Conservation (phyloP, 2,329 filamentous ascomycete species). For the Drechslera avenae region DNA sequence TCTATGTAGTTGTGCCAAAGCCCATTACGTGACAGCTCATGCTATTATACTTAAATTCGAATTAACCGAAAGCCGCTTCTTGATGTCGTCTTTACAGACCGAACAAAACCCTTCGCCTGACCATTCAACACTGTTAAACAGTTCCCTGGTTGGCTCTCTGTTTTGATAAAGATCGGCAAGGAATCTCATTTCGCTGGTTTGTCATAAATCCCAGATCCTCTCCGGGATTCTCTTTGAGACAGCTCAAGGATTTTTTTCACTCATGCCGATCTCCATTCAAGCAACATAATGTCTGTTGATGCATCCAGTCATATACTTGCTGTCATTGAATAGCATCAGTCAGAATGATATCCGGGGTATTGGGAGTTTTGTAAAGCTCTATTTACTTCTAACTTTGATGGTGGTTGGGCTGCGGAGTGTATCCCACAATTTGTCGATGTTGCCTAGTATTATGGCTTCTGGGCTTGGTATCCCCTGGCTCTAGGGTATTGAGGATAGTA, state of each 20-base stretch:
- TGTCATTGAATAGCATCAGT: conserved; percentile 21
- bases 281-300: conserved; percentile 22
- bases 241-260: conserved; percentile 23
- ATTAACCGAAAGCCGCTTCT: conserved; percentile 14
- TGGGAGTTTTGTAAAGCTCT: conserved; percentile 22
- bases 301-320: conserved; percentile 8
- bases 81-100: conserved; percentile 21
- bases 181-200: conserved; percentile 7
- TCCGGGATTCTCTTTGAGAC: conserved; percentile 20
- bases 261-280: conserved; percentile 25
- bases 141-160: conserved; percentile 31
- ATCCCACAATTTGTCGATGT: too few relatives aligned
- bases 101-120: conserved; percentile 14
- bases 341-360: conserved; percentile 20
- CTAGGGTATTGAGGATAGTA: too few relatives aligned
- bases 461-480: too few relatives aligned
- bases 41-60: not conserved
- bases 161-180: not conserved
- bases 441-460: too few relatives aligned
- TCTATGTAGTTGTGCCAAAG: too few relatives aligned
- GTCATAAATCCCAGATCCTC: conserved; percentile 20
- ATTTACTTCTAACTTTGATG: too few relatives aligned
- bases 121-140: conserved; percentile 21
- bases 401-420: too few relatives aligned
- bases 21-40: too few relatives aligned